These are phyloP conservation scores for Letharia lupina DNA, from an alignment of 495 filamentous ascomycete genomes.

Conservation along the genomic window DNA sequence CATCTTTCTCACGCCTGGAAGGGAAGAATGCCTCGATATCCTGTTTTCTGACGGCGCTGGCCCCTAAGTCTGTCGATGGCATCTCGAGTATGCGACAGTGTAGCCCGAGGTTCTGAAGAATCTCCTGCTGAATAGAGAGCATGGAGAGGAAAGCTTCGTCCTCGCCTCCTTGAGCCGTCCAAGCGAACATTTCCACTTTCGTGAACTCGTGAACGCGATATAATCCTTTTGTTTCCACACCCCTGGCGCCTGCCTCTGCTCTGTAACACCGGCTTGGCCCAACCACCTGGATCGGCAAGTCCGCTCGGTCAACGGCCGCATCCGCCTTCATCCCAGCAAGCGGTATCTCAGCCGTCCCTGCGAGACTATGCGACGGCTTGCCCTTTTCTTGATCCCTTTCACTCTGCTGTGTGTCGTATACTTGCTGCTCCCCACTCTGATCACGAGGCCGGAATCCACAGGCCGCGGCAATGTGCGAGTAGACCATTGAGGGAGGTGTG, in stretches of 20 bases:
- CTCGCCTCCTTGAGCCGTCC: constrained; percentile 49
- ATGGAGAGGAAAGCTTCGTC: constrained; percentile 68
- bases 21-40: constrained; percentile 96
- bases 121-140: constrained; percentile 73
- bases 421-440: constrained; percentile 80
- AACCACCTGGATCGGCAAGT: constrained; percentile 69
- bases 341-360: constrained; percentile 90
- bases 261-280: constrained; percentile 84
- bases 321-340: constrained; percentile 85
- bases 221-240: constrained; percentile 83
- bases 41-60: constrained; percentile 72
- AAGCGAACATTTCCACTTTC: constrained; percentile 95
- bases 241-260: constrained; percentile 85
- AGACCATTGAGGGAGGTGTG: constrained; percentile 81
- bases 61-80: constrained; percentile 80
- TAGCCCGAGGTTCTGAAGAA: constrained; percentile 66
- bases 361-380: constrained; percentile 62
- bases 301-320: constrained; percentile 48
- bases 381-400: constrained; percentile 46
- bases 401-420: constrained; percentile 65
- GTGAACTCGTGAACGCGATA: constrained; percentile 99
- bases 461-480: constrained; percentile 78
- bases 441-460: constrained; percentile 94
- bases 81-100: constrained; percentile 87
- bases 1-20: constrained; percentile 58